Percentiles rank a stretch among this genome's conserved stretches.
These are phyloP conservation scores for Leishmania gerbilli DNA, from an alignment of 208 protist species.

Conservation along the genomic window DNA sequence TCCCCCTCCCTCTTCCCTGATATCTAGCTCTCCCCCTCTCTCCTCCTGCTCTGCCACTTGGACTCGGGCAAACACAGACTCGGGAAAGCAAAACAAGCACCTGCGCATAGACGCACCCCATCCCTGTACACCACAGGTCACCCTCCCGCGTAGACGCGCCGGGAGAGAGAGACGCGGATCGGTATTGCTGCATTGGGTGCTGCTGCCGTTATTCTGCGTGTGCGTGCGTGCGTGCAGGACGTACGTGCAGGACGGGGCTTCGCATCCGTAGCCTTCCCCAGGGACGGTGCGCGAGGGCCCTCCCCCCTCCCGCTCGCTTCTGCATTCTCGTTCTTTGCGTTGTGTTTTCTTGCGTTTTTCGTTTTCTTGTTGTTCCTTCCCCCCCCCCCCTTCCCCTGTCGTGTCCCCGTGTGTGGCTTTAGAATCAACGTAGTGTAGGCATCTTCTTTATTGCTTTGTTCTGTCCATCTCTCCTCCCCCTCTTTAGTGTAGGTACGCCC, in stretches of 20 bases:
- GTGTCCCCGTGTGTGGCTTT: not conserved
- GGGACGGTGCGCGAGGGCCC: not conserved
- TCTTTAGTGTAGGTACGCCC: not conserved
- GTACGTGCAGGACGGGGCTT: no score
- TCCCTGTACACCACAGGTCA: slow-evolving; percentile 1
- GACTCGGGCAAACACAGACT: not conserved
- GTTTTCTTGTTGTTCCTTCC: not conserved
- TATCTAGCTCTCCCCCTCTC: not conserved
- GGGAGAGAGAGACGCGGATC: not conserved
- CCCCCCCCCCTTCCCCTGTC: not conserved
- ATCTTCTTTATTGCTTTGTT: not conserved
- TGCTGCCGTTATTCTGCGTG: not conserved
- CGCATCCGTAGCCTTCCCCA: not conserved
- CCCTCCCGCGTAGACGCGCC: not conserved
- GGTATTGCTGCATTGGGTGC: not conserved
- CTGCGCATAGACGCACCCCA: not conserved
- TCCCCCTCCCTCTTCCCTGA: not conserved
- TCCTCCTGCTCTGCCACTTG: not conserved
- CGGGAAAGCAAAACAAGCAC: not conserved
- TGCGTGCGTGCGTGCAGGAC: no score
- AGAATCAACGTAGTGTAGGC: slow-evolving; percentile 4
- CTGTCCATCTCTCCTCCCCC: not conserved
- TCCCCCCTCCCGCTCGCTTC: not conserved
- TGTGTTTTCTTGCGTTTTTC: not conserved
- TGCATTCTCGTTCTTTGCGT: not conserved